Base-by-base conservation (phyloP, 169 alveolate genomes). In the Eimeria sp. region DNA sequence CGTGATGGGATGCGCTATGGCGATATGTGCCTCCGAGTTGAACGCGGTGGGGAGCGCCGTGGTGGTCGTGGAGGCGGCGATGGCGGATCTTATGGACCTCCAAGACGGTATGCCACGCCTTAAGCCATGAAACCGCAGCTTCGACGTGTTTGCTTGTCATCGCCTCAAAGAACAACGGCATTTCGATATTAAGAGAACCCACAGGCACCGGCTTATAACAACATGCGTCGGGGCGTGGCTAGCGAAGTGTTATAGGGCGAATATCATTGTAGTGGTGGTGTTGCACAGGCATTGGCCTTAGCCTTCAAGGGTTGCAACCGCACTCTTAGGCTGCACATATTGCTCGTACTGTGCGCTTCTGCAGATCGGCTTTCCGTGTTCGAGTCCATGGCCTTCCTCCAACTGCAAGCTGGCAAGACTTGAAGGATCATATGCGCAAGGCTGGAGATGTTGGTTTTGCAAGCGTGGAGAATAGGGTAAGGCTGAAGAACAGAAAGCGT, bases 371-470 rank as follows among this genome's bases (percentile, higher is more conserved):
- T 30, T 96, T 95, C 88, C 97, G 98, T 37, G 94, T 98, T 68
- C 95, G 96, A 78, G 97, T 98, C 58, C 91, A 89, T 74, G 97
- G 97, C 96, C 89, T 98, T 54, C 98, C 99, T 62, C 98, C 97
- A 27, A 95, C 97, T 82, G 97, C 98, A 83, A 94, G 97, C 68
- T 98, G 99, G 99, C 99, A 98, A 74, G 98, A 98, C 80, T 95
- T 98, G 87, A 98, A 98, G 96, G 99, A 98, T 90, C 98, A 97
- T 95, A 96, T 98, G 97, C 85, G 98, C 85, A 97, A 88, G 90
- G 97, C 98, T 77, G 99, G 99, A 60, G 98, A 97, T 60, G 98
- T 97, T 46, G 99, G 99, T 46, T 97, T 95, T 96, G 98, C 98
- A 58, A 96, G 97, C 87, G 97, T 97, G 62, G 96, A 95, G 78